Percentiles rank a stretch among this genome's conserved stretches.
Conservation (phyloP, 495 filamentous ascomycete species). For the Zalerion maritima region DNA sequence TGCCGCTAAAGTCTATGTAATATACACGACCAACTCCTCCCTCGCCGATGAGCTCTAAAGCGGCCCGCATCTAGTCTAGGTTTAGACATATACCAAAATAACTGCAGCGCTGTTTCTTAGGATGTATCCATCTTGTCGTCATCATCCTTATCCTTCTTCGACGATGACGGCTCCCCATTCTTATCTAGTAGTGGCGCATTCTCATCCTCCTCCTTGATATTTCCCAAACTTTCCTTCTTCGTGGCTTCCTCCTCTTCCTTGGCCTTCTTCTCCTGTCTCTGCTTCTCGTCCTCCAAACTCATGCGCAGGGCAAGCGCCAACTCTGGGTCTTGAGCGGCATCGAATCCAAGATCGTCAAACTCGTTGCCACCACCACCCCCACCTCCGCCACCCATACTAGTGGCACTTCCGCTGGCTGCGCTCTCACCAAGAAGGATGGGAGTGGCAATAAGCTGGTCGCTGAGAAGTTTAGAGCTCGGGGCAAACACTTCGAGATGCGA, state of each 20-base stretch:
- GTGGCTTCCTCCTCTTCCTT: constrained; percentile 54
- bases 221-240: constrained; percentile 59
- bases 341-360: constrained; percentile 58
- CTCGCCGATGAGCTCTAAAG: too few species aligned
- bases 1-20: too few species aligned
- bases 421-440: constrained; percentile 77
- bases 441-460: constrained; percentile 81
- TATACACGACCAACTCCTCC: too few species aligned
- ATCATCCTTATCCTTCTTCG: constrained; percentile 51
- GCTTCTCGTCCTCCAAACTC: constrained; percentile 97
- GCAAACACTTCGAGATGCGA: constrained; percentile 83
- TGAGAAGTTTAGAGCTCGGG: constrained; percentile 78
- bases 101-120: too few species aligned
- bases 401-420: constrained; percentile 26
- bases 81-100: too few species aligned
- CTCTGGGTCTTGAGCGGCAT: constrained; percentile 76
- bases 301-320: constrained; percentile 89
- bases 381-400: constrained; percentile 31
- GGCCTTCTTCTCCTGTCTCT: constrained; percentile 71
- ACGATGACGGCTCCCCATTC: constrained; percentile 53
- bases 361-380: constrained; percentile 44
- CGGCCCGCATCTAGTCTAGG: too few species aligned
- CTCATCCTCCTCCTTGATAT: constrained; percentile 70
- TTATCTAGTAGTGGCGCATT: constrained; percentile 49
- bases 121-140: constrained; percentile 83